phyloP scores from a whole-genome alignment of 805 yeast species.

The Spathaspora gorwiae region DNA sequence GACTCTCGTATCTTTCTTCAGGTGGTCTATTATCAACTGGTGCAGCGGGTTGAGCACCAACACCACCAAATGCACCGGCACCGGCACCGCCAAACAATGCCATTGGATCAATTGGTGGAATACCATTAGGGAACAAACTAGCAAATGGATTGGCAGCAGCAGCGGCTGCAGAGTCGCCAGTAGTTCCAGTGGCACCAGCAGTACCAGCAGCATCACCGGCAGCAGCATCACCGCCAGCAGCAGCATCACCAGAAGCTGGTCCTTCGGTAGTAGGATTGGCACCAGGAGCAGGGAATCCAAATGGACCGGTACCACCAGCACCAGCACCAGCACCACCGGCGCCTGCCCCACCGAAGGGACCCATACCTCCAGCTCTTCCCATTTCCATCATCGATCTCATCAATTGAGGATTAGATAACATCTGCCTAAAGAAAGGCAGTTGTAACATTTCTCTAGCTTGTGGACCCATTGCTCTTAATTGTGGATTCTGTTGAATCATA shows the following conservation, averaged over 20 bases:
- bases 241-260: slow-evolving; percentile 9
- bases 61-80: slow-evolving; percentile 17
- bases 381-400: slow-evolving; percentile 78
- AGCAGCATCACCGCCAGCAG: slow-evolving; percentile 4
- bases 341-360: slow-evolving; percentile 17
- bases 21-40: slow-evolving; percentile 41
- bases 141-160: slow-evolving; percentile 37
- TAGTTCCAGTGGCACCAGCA: slow-evolving; percentile 8
- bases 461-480: slow-evolving; percentile 81
- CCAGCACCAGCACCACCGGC: slow-evolving; percentile 11
- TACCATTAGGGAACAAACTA: slow-evolving; percentile 31
- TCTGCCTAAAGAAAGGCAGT: slow-evolving; percentile 73
- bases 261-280: slow-evolving; percentile 30
- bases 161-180: slow-evolving; percentile 8
- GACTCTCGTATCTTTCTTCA: slow-evolving; percentile 40
- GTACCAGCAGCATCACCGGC: slow-evolving; percentile 11
- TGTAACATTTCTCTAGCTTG: slow-evolving; percentile 82
- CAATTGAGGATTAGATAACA: slow-evolving; percentile 72
- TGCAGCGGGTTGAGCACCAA: slow-evolving; percentile 22
- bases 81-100: slow-evolving; percentile 41
- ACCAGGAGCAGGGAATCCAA: slow-evolving; percentile 36
- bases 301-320: slow-evolving; percentile 9
- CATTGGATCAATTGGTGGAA: slow-evolving; percentile 49
- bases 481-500: slow-evolving; percentile 79
- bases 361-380: slow-evolving; percentile 48